A percentile compares a stretch with the other conserved stretches of the same genome.
Evolutionary conservation across 176 grass and related monocot species (phyloP).

Genomic region (Chloris gayana): DNA sequence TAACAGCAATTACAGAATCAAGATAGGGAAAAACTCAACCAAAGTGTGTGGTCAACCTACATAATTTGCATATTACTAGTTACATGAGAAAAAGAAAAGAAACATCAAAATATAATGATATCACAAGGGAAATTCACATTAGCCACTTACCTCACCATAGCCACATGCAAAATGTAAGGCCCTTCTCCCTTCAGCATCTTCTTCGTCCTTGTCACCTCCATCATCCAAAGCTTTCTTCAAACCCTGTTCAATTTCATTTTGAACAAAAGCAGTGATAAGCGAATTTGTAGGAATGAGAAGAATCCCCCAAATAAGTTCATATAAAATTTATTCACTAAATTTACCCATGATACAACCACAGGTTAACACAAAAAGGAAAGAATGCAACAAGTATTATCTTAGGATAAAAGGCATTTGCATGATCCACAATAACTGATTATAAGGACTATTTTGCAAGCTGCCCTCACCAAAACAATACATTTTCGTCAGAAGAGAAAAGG

Average conservation of each 20-base stretch:
- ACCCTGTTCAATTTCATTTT: slow-evolving; percentile 36
- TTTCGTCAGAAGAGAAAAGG: not conserved
- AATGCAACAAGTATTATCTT: not conserved
- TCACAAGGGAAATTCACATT: not conserved
- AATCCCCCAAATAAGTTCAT: not conserved
- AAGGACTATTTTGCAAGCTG: not conserved
- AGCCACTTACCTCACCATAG: slow-evolving; percentile 75
- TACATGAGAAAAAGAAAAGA: not conserved
- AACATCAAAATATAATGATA: not conserved
- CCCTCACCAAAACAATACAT: not conserved
- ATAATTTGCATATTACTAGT: not conserved
- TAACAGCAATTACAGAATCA: not conserved
- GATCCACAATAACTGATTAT: not conserved
- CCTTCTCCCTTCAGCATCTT: slow-evolving; percentile 87
- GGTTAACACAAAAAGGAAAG: not conserved
- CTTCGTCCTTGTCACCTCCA: slow-evolving; percentile 89
- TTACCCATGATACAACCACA: not conserved
- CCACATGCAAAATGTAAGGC: slow-evolving; percentile 99
- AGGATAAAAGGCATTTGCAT: not conserved
- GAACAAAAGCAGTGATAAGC: not conserved
- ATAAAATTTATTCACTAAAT: not conserved
- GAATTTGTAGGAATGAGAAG: not conserved
- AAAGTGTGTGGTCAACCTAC: slow-evolving; percentile 6
- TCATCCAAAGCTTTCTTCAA: slow-evolving; percentile 87
- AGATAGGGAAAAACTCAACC: not conserved